Conservation (phyloP, 2,329 filamentous ascomycete genomes). For the Cucurbitaria berberidis region DNA sequence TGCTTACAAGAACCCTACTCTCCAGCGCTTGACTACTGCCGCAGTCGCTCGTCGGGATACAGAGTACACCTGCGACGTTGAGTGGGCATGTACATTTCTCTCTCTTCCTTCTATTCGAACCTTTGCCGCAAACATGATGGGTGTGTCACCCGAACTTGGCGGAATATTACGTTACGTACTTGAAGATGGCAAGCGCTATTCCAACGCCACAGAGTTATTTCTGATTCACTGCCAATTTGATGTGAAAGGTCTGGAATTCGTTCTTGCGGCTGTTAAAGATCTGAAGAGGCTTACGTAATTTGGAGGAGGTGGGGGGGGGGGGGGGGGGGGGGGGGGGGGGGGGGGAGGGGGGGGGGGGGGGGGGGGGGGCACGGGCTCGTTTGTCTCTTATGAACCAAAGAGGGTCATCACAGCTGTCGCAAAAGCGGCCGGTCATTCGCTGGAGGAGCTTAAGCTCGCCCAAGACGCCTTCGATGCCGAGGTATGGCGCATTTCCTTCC, state of each 20-base stretch:
- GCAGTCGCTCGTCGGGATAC: slow-evolving; percentile 14
- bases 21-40: slow-evolving; percentile 19
- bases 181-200: slow-evolving; percentile 1
- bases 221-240: slow-evolving; percentile 12
- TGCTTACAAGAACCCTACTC: slow-evolving; percentile 16
- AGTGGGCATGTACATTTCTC: slow-evolving; percentile 18
- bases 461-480: not conserved
- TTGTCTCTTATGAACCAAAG: slow-evolving; percentile 7
- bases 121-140: slow-evolving; percentile 18
- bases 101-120: slow-evolving; percentile 18
- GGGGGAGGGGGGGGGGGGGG: too few relatives aligned
- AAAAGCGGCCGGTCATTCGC: slow-evolving; percentile 7
- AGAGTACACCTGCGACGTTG: slow-evolving; percentile 3
- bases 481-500: not conserved
- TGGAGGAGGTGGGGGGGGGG: too few relatives aligned
- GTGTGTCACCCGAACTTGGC: not conserved
- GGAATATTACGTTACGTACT: not conserved
- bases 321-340: too few relatives aligned
- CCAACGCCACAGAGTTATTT: slow-evolving; percentile 17
- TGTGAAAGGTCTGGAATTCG: slow-evolving; percentile 1
- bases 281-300: slow-evolving; percentile 18
- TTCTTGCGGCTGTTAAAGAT: slow-evolving; percentile 10
- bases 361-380: not conserved
- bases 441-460: slow-evolving; percentile 9
- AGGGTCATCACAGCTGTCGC: slow-evolving; percentile 10